A percentile compares a stretch with the other conserved stretches of the same genome.
phyloP scores from a whole-genome alignment of 139 green algal species.

The Tetraselmis striata region DNA sequence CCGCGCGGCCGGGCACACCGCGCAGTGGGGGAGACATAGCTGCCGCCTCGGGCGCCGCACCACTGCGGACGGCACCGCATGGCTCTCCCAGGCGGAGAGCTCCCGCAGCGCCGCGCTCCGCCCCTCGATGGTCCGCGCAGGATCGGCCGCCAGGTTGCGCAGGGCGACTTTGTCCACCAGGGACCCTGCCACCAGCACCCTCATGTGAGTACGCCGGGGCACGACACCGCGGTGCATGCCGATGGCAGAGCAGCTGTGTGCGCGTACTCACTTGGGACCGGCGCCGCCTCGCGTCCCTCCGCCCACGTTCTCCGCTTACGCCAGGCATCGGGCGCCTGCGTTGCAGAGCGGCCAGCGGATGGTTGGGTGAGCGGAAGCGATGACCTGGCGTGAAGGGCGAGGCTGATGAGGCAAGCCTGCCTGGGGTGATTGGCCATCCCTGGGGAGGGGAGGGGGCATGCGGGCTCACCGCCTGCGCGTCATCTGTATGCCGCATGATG shows the following conservation, averaged over 20 bases:
- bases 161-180: background rate
- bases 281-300: background rate
- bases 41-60: background rate
- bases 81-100: background rate
- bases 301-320: background rate
- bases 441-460: too few species aligned
- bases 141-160: background rate
- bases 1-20: background rate
- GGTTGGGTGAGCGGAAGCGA: too few species aligned
- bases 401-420: too few species aligned
- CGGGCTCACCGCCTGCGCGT: too few species aligned
- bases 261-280: background rate
- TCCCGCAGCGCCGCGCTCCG: background rate
- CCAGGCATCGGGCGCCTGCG: background rate
- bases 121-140: background rate
- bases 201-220: background rate
- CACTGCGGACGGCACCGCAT: background rate
- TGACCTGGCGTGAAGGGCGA: too few species aligned
- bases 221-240: background rate
- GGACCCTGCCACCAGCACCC: background rate
- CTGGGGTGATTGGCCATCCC: too few species aligned
- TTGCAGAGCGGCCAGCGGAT: background rate
- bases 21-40: background rate
- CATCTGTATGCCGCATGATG: too few species aligned
- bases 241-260: too few species aligned